These are phyloP conservation scores for Penicillium brasilianum DNA, from an alignment of 2,329 filamentous ascomycete genomes.

Conservation along the genomic window DNA sequence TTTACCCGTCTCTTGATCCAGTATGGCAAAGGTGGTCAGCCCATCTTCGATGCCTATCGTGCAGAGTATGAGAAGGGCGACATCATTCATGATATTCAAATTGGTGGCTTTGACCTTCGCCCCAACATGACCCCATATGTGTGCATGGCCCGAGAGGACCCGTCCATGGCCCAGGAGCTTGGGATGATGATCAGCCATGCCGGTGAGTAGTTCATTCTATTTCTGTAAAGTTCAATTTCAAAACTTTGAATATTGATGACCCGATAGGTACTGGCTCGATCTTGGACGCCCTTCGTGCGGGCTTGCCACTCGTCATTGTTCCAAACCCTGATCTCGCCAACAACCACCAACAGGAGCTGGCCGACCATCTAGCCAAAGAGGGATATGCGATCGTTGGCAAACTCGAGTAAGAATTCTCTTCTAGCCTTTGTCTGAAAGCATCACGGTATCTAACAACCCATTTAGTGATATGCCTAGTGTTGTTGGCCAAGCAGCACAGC, in stretches of 20 bases:
- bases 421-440: not conserved
- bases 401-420: slow-evolving; percentile 61
- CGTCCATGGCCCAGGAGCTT: slow-evolving; percentile 47
- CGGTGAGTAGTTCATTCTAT: slow-evolving; percentile 57
- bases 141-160: slow-evolving; percentile 53
- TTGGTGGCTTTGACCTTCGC: slow-evolving; percentile 71
- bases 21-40: slow-evolving; percentile 71
- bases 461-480: slow-evolving; percentile 9
- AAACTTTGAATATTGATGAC: slow-evolving; percentile 11
- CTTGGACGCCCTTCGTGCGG: slow-evolving; percentile 76
- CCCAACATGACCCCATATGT: slow-evolving; percentile 66
- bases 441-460: not conserved
- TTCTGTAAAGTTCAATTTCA: not conserved
- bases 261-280: slow-evolving; percentile 82
- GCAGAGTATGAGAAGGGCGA: slow-evolving; percentile 29
- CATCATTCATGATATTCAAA: slow-evolving; percentile 49
- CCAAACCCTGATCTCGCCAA: slow-evolving; percentile 81
- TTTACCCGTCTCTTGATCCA: slow-evolving; percentile 80
- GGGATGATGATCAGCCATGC: slow-evolving; percentile 89
- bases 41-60: slow-evolving; percentile 55
- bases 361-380: slow-evolving; percentile 72
- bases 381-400: slow-evolving; percentile 77
- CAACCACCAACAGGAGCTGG: slow-evolving; percentile 90
- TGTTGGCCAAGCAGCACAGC: slow-evolving; percentile 1
- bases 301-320: slow-evolving; percentile 82